phyloP scores from a whole-genome alignment of 1,284 basidiomycete species.

The Fistulinella cinereoalba region DNA sequence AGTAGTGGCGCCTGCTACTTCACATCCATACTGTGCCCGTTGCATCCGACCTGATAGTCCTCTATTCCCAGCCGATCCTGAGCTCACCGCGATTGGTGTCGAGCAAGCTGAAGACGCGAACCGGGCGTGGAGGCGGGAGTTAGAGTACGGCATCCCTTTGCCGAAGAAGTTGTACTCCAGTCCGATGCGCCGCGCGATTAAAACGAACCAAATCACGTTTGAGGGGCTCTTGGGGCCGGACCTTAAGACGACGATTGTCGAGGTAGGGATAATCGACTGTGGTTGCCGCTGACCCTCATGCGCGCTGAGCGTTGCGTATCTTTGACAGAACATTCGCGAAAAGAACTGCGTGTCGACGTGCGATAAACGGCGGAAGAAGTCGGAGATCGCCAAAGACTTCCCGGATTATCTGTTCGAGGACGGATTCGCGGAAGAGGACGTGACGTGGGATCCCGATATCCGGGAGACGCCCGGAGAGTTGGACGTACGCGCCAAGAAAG shows the following conservation, averaged over 20 bases:
- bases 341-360: conserved; percentile 70
- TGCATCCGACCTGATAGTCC: not conserved
- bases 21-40: not conserved
- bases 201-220: conserved; percentile 65
- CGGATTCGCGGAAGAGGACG: conserved; percentile 71
- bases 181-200: conserved; percentile 70
- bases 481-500: conserved; percentile 49
- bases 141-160: conserved; percentile 49
- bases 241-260: conserved; percentile 43
- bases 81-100: conserved; percentile 65
- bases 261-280: conserved; percentile 38
- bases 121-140: conserved; percentile 59
- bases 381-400: conserved; percentile 56
- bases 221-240: conserved; percentile 38
- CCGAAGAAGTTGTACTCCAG: conserved; percentile 67
- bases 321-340: conserved; percentile 59
- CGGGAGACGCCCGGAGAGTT: conserved; percentile 63
- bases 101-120: conserved; percentile 60
- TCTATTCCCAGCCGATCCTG: conserved; percentile 61
- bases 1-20: conserved; percentile 30
- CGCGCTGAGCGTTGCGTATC: not conserved
- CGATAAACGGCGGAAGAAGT: conserved; percentile 59
- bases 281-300: not conserved
- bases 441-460: conserved; percentile 60
- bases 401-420: conserved; percentile 65